phyloP scores from a whole-genome alignment of 768 basidiomycete species.

The Pholiota microspora region DNA sequence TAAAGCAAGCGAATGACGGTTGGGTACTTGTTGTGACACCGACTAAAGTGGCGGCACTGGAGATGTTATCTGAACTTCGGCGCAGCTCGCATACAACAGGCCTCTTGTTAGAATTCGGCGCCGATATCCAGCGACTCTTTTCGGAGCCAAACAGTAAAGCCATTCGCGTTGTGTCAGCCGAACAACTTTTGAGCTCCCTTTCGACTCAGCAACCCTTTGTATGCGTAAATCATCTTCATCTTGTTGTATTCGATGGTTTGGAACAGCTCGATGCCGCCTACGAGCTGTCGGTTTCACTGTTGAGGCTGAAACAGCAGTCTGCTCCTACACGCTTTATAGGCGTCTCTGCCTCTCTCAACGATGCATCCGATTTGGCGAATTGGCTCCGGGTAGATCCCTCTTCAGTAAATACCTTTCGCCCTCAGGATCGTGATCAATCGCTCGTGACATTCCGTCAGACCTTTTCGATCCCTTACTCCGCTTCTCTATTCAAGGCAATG shows the following conservation, averaged over 20 bases:
- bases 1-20: conserved; percentile 37
- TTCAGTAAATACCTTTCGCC: conserved; percentile 73
- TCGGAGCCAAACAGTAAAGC: conserved; percentile 35
- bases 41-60: conserved; percentile 51
- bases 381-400: conserved; percentile 77
- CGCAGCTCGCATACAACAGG: conserved; percentile 32
- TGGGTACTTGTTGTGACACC: conserved; percentile 69
- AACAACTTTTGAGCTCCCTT: conserved; percentile 46
- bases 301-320: conserved; percentile 62
- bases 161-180: conserved; percentile 58
- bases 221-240: conserved; percentile 42
- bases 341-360: conserved; percentile 73
- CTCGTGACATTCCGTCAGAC: conserved; percentile 66
- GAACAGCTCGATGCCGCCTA: conserved; percentile 80
- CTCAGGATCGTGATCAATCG: conserved; percentile 80
- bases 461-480: conserved; percentile 85
- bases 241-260: conserved; percentile 83
- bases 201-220: conserved; percentile 25
- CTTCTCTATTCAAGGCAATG: conserved; percentile 88
- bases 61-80: conserved; percentile 54
- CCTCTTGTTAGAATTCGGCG: conserved; percentile 36
- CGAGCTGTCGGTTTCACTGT: conserved; percentile 77
- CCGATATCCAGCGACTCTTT: conserved; percentile 20
- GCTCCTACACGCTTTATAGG: conserved; percentile 73
- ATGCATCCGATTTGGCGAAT: conserved; percentile 74